Base-by-base conservation (phyloP, 1,284 basidiomycete species). In the Apiotrichum akiyoshidainum region DNA sequence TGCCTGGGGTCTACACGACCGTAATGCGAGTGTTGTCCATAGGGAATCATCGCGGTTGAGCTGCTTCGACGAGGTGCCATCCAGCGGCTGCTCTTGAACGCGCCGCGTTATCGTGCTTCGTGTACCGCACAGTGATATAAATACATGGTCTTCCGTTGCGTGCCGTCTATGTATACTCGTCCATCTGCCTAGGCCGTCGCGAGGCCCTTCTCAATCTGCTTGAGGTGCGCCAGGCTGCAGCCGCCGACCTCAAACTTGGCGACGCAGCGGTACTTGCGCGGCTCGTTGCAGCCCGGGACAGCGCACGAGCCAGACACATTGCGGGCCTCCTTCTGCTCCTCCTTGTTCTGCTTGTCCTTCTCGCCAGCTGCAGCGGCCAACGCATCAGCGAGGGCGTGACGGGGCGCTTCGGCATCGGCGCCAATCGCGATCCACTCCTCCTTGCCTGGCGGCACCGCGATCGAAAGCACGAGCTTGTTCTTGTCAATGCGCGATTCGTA, bases 241-340 rank as follows among this genome's bases (percentile, higher is more conserved):
- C 83, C 84, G 0, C 84, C 84, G 52, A 70, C 77, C 54, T 79
- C 71, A 69, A 80, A 83, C 59, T 82, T 78, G 52, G 69, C 78
- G 37, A 83, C 81, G 5, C 83, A 75, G 40, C 83, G 78, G 65
- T 85, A 85, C 71, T 83, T 85, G 59, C 83, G 72, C 47, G 57
- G 64, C 45, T 67, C 69, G 1, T 64, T 66, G 58, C 84, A 86
- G 2, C 84, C 84, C 8, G 69, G 63, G 0, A 84, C 80, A 42
- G 80, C 80, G 58, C 84, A 71, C 12, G 35, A 11, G 16, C 34
- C 54, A 37, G 11, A 48, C 42, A 11, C n/a, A n/a, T 21, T 37
- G 44, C 31, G 46, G 21, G 44, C 47, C 34, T 40, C 44, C 46
- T 46, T 35, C 11, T 47, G 26, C 45, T 35, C 51, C 22, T 39